Evolutionary conservation across 495 filamentous ascomycete species (phyloP).

Genomic region (Penicillium cataractarum): DNA sequence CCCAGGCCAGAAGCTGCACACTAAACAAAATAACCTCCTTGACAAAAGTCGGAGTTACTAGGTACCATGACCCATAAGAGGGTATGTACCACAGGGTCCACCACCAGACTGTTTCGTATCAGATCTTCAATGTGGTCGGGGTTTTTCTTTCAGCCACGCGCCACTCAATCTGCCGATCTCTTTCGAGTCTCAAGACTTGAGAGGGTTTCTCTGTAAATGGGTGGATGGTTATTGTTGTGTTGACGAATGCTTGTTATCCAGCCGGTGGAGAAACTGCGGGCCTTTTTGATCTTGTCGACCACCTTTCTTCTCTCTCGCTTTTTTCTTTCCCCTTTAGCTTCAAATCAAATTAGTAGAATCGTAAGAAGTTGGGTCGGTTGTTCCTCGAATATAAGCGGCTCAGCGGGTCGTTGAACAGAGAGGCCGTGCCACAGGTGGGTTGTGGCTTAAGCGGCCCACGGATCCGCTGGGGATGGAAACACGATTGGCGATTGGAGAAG

Average conservation of each 20-base stretch:
- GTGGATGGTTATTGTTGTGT: not conserved
- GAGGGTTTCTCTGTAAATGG: not conserved
- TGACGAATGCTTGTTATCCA: conserved; percentile 2
- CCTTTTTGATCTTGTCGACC: not conserved
- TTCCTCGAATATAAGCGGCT: conserved; percentile 1
- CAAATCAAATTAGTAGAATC: not conserved
- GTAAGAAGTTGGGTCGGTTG: not conserved
- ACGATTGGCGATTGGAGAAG: not conserved
- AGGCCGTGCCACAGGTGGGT: conserved; percentile 10
- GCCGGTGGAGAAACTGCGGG: conserved; percentile 1
- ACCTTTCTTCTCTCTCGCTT: not conserved
- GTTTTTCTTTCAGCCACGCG: conserved; percentile 2
- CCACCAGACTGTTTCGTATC: not conserved
- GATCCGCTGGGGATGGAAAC: conserved; percentile 4
- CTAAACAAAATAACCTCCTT: not conserved
- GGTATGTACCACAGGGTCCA: not conserved
- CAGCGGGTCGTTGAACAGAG: not conserved
- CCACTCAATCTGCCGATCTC: conserved; percentile 3
- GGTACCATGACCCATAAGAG: not conserved
- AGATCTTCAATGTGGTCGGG: not conserved
- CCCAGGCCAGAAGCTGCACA: conserved; percentile 1
- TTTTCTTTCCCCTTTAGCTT: not conserved
- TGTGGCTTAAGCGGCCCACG: conserved; percentile 14
- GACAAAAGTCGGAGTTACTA: not conserved
- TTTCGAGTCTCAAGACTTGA: not conserved